Evolutionary conservation across 805 yeast species (phyloP), one percentile per base, ranked within the genome.

Genomic region (Zygosaccharomyces lentus): DNA sequence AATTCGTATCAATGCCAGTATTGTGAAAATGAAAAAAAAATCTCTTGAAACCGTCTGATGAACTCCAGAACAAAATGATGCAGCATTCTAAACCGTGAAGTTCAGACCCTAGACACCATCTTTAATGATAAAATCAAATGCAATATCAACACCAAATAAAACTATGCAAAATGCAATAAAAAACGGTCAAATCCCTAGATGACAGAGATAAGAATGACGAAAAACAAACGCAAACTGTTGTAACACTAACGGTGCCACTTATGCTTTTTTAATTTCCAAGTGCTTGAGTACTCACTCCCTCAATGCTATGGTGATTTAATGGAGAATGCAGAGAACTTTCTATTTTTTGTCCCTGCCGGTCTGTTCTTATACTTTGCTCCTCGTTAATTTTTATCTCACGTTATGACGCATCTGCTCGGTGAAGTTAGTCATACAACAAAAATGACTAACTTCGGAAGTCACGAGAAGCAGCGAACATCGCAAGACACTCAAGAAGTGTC

Each of bases 331-430:
- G 21, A 19, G 21, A 19, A 19, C 21, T 19, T 19, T 19, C 21
- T 37, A 9, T 21, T 37, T 37, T 4, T 10, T 1, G 8, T 35
- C 16, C 15, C 13, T 21, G 23, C 25, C 21, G 12, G 6, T 13
- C 19, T 21, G 21, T 13, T 38, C 17, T 26, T n/a, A 24, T 25
- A 26, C 24, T 38, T 27, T 16, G 31, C 31, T 27, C 10, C 10
- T 8, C 10, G 19, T 37, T 6, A 15, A 27, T n/a, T 26, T 27
- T 38, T 27, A 37, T 23, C 15, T 27, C 25, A 38, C 17, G 24
- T 26, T 38, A 27, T 38, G 41, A 38, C 41, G 41, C 41, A 38
- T 38, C 34, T 21, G 13, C 12, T 19, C 34, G 34, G 34, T 23
- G 23, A 38, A 38, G 41, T 38, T 38, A 38, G 41, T 38, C 41